Conservation (phyloP, 1,284 basidiomycete genomes). For the Clitocybe nebularis region DNA sequence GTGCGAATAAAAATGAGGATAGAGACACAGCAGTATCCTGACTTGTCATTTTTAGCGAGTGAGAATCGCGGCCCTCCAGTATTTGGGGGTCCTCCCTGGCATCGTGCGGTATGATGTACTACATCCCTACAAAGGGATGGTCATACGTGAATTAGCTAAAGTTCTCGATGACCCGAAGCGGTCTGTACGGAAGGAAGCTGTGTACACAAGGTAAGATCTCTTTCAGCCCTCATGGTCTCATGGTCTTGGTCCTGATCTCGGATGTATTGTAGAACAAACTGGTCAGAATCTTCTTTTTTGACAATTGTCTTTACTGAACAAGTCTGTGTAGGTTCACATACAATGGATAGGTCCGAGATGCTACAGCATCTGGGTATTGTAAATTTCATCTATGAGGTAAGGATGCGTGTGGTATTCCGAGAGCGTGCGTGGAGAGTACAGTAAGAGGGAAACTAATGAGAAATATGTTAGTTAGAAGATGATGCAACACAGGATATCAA, state of each 20-base stretch:
- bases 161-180: constrained; percentile 84
- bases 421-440: constrained; percentile 15
- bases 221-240: too few species aligned
- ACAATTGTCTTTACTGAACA: constrained; percentile 5
- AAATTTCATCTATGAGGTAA: constrained; percentile 14
- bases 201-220: constrained; percentile 67
- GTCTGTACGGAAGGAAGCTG: constrained; percentile 79
- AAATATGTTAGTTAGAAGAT: constrained; percentile 19
- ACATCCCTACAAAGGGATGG: constrained; percentile 67
- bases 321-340: constrained; percentile 49
- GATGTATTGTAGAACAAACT: constrained; percentile 19
- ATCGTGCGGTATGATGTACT: constrained; percentile 77
- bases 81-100: constrained; percentile 68
- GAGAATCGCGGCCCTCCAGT: constrained; percentile 72
- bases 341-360: constrained; percentile 36
- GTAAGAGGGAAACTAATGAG: constrained; percentile 18
- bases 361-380: constrained; percentile 8
- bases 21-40: too few species aligned
- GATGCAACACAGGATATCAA: constrained; percentile 3
- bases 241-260: too few species aligned
- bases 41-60: constrained; percentile 48
- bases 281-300: constrained; percentile 15
- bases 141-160: constrained; percentile 72
- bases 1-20: constrained; percentile 33
- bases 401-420: constrained; percentile 8